Percentiles rank a stretch among this genome's conserved stretches.
phyloP scores from a whole-genome alignment of 2,329 filamentous ascomycete genomes.

The Aspergillus floridensis region DNA sequence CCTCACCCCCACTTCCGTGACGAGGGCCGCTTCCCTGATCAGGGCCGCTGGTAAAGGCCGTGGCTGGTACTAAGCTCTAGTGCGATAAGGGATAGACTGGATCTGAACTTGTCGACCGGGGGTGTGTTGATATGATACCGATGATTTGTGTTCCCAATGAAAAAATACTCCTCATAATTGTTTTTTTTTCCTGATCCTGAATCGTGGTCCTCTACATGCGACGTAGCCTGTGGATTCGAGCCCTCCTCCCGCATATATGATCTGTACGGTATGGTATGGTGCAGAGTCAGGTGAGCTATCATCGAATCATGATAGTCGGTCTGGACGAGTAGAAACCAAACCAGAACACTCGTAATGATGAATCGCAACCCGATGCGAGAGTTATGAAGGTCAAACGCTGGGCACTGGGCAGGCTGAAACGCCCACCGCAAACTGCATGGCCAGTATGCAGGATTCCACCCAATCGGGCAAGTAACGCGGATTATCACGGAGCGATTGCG shows the following conservation, averaged over 20 bases:
- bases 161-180: not conserved
- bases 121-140: constrained; percentile 1
- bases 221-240: not conserved
- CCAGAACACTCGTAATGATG: not conserved
- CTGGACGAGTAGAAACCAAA: not conserved
- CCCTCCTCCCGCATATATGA: not conserved
- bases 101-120: not conserved
- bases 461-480: constrained; percentile 13
- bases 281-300: not conserved
- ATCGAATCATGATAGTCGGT: not conserved
- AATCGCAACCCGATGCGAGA: not conserved
- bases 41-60: not conserved
- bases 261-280: not conserved
- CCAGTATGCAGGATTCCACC: constrained; percentile 21
- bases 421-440: not conserved
- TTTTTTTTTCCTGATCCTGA: not conserved
- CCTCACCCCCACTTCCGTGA: constrained; percentile 1
- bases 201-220: not conserved
- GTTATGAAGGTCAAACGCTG: not conserved
- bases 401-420: constrained; percentile 1
- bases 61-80: constrained; percentile 2
- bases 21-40: not conserved
- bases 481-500: constrained; percentile 13
- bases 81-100: constrained; percentile 2
- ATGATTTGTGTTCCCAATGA: constrained; percentile 2